Evolutionary conservation across 2,329 filamentous ascomycete genomes (phyloP).

Genomic region (Talaromyces sp.): DNA sequence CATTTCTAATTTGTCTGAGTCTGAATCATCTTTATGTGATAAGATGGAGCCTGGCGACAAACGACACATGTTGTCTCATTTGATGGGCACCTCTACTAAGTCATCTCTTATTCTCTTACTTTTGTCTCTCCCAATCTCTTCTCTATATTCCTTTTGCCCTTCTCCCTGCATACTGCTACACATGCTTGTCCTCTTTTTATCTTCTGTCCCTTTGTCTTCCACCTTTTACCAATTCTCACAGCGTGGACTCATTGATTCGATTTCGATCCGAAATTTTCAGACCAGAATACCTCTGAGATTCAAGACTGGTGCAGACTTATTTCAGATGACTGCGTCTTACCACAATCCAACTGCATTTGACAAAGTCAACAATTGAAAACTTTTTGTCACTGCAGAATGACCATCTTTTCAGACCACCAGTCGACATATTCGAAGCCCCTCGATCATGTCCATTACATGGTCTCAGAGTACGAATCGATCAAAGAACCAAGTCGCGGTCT

Average conservation of each 20-base stretch:
- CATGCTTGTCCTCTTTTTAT: neutral
- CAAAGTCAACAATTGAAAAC: neutral
- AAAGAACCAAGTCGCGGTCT: slow-evolving; percentile 29
- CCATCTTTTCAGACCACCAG: neutral
- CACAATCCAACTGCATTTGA: neutral
- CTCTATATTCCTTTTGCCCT: neutral
- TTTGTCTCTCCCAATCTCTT: neutral
- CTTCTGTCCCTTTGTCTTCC: neutral
- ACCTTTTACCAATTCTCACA: neutral
- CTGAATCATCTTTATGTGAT: neutral
- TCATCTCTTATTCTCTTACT: neutral
- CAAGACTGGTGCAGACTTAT: too few relatives aligned
- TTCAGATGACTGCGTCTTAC: neutral
- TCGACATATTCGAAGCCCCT: slow-evolving; percentile 8
- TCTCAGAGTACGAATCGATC: slow-evolving; percentile 27
- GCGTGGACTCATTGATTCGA: neutral
- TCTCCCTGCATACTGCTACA: neutral
- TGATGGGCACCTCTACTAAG: neutral
- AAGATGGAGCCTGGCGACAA: neutral
- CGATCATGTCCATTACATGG: slow-evolving; percentile 26
- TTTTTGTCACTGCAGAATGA: neutral
- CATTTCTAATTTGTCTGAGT: neutral
- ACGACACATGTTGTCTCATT: neutral
- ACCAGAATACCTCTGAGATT: neutral
- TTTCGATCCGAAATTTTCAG: neutral